These are phyloP conservation scores for Hanseniaspora gamundiae DNA, from an alignment of 1,139 yeast genomes.

Conservation along the genomic window DNA sequence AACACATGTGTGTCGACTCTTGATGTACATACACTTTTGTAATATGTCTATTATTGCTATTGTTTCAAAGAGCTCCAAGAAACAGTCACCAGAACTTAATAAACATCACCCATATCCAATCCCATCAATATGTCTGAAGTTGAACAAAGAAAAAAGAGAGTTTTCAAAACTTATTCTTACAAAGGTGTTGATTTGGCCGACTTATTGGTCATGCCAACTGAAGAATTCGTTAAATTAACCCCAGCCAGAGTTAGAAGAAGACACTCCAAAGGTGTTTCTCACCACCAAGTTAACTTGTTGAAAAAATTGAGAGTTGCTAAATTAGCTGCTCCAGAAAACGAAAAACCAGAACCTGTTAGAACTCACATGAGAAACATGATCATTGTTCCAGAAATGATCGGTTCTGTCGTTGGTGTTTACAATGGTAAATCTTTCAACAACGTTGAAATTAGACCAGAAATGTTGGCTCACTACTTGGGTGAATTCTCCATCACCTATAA, in stretches of 20 bases:
- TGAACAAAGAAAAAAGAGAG: conserved; percentile 65
- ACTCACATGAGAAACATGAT: conserved; percentile 99
- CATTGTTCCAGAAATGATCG: conserved; percentile 99
- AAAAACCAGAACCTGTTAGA: conserved; percentile 97
- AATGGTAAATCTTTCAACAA: conserved; percentile 99
- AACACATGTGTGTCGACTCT: no score
- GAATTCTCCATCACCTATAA: conserved; percentile 99
- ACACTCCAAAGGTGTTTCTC: conserved; percentile 94
- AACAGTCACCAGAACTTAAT: background rate
- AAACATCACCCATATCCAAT: background rate
- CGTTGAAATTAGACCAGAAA: conserved; percentile 98
- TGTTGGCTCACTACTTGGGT: conserved; percentile 99
- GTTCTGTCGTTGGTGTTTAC: conserved; percentile 97
- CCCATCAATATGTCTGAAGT: conserved; percentile 20
- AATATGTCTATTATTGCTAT: no score
- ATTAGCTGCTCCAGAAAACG: conserved; percentile 83
- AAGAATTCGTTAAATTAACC: conserved; percentile 93
- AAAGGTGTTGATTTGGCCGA: conserved; percentile 97
- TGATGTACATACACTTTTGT: no score
- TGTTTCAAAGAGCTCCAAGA: background rate
- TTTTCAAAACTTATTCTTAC: conserved; percentile 95
- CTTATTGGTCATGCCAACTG: conserved; percentile 87
- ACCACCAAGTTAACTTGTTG: conserved; percentile 94
- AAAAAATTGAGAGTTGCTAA: conserved; percentile 98
- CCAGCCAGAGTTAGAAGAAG: conserved; percentile 99